These are phyloP conservation scores for Plasmopara viticola DNA, from an alignment of 352 stramenopile genomes.

Conservation along the genomic window DNA sequence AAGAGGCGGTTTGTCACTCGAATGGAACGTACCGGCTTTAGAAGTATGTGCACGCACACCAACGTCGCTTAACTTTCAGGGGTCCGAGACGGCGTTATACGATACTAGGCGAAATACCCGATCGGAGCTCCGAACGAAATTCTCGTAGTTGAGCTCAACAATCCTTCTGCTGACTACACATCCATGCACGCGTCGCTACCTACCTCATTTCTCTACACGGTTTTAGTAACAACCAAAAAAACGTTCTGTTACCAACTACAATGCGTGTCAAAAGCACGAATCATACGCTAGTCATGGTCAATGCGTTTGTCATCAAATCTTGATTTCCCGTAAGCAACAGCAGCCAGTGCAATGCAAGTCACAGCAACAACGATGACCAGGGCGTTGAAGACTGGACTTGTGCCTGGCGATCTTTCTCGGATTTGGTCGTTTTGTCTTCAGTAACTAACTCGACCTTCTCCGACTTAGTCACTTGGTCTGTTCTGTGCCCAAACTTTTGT, in stretches of 20 bases:
- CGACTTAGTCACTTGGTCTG: conserved; percentile 6
- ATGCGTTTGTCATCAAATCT: conserved; percentile 24
- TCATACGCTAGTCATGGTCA: conserved; percentile 18
- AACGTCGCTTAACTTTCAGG: conserved; percentile 48
- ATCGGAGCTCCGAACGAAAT: conserved; percentile 35
- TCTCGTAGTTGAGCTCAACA: conserved; percentile 49
- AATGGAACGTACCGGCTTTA: conserved; percentile 27
- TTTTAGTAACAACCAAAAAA: conserved; percentile 19
- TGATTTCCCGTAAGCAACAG: conserved; percentile 28
- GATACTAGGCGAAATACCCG: conserved; percentile 54
- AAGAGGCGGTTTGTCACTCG: conserved; percentile 20
- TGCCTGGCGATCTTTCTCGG: conserved; percentile 2
- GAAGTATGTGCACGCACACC: conserved; percentile 44
- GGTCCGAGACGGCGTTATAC: conserved; percentile 29
- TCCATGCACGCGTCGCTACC: conserved; percentile 47
- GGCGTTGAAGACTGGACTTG: conserved; percentile 24
- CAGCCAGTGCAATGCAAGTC: conserved; percentile 16
- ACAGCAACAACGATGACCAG: conserved; percentile 20
- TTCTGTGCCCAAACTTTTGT: conserved; percentile 16
- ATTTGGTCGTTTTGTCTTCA: conserved; percentile 22
- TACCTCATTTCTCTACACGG: conserved; percentile 23
- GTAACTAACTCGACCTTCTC: conserved; percentile 13
- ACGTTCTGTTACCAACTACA: conserved; percentile 12
- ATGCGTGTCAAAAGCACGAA: conserved; percentile 23
- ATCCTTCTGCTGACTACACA: conserved; percentile 53